Base-by-base conservation (phyloP, 371 early-diverging fungal genomes). In the Mortierella sp. region DNA sequence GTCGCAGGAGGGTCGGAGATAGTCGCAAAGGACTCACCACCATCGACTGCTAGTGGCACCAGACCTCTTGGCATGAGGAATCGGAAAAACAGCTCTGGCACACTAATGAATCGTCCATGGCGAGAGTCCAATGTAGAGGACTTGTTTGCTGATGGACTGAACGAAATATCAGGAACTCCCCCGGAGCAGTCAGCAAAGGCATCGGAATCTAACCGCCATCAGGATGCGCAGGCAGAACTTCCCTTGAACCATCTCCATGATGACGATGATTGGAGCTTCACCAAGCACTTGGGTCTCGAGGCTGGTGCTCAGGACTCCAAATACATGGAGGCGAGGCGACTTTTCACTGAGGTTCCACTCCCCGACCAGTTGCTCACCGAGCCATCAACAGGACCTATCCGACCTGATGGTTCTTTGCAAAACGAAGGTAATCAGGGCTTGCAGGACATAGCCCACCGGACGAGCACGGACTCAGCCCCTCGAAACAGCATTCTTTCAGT, bases 101-200 rank as follows among this genome's bases (percentile, higher is more conserved):
- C 19, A 16, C 12, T 23, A 4, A 53, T 19, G 23, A 53, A 53
- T 19, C 60, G 29, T 30, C 75, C 75, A 18, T 75, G 75, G 75
- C 58, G 75, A 50, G 64, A 75, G n/a, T 63, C 75, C 4, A 75
- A 70, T 21, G 64, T 70, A 11, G 67, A 70, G 0, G 62, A 67
- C 44, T 58, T 75, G 25, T 75, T 75, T 26, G 62, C 66, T 48
- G 64, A 75, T 26, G 1, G 66, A n/a, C 43, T 37, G n/a, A 66
- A 70, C 30, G 63, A 53, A 26, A 19, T 12, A 19, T 21, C 53
- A 23, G 53, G 21, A 19, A 19, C 18, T 9, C 53, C 53, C 23
- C 4, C 21, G 53, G 7, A 7, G 9, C 53, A 53, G 21, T 26
- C 23, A 12, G 11, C 53, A 23, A 19, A 19, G 12, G 53, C 23